Evolutionary conservation across 306 rosid species (phyloP), one percentile per base, ranked within the genome.

Genomic region (Herpetospermum pedunculosum): DNA sequence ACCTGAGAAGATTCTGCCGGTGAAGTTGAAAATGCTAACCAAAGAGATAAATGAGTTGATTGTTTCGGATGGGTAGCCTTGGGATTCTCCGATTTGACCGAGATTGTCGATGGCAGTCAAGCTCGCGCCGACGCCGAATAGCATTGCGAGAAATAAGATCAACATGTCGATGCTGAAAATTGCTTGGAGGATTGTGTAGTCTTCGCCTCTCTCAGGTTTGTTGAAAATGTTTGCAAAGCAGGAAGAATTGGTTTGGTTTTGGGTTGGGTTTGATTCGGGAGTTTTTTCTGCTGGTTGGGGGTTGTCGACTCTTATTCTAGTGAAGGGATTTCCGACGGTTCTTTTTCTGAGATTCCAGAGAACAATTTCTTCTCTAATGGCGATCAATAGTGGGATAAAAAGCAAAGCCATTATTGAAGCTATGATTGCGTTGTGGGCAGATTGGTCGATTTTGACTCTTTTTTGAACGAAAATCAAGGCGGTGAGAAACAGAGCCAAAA

Each of bases 161-260:
- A 57, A 1, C 75, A 71, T 71, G 43, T 71, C 75, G 29, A 29
- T 3, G 29, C 75, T 71, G 18, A 48, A 48, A 11, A 82, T 52
- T 0, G 84, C 84, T 71, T 80, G 84, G 13, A 77, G 34, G 10
- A 82, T 67, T 2, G 79, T 30, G 60, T 75, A 67, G 29, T 82
- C 84, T 49, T 85, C 84, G 16, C 86, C 88, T 64, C 88, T 76
- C 37, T 26, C n/a, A 15, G 81, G 86, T n/a, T 78, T 80, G 6
- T 77, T 47, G 55, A 26, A 34, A 18, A 72, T 59, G 64, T 59
- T 19, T 7, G 48, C 1, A 70, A 57, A 53, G 26, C 32, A 47
- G 30, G 34, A 18, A 5, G 6, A n/a, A n/a, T 1, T 49, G 37
- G 1, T 76, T 41, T 18, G 23, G 4, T 28, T 19, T 0, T 57